Percentiles rank a stretch among this genome's conserved stretches.
Evolutionary conservation across 2,329 filamentous ascomycete species (phyloP).

Genomic region (Claviceps capensis): DNA sequence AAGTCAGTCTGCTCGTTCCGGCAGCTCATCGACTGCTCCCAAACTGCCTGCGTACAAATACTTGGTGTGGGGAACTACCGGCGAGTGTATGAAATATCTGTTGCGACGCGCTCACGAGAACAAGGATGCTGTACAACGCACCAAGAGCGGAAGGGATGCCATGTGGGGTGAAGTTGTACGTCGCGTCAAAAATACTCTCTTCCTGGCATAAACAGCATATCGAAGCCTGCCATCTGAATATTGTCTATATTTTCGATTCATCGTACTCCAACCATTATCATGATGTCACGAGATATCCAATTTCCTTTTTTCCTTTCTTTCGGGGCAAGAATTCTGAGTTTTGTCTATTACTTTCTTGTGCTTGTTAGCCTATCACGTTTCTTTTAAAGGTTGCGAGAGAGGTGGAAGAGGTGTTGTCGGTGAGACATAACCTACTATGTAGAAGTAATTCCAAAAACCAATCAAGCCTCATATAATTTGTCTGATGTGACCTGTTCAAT

Average conservation of each 20-base stretch:
- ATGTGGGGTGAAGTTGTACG: constrained; percentile 49
- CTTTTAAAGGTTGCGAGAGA: not conserved
- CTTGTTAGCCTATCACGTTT: not conserved
- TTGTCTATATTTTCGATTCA: not conserved
- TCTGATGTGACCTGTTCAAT: not conserved
- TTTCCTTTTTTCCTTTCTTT: not conserved
- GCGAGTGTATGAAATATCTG: constrained; percentile 79
- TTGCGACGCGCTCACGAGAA: constrained; percentile 53
- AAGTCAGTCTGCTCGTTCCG: constrained; percentile 16
- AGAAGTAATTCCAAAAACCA: too few species aligned
- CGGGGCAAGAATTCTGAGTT: too few species aligned
- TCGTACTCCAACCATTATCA: not conserved
- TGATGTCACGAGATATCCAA: not conserved
- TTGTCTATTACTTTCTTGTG: not conserved
- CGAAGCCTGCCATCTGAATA: not conserved
- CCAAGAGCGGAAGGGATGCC: constrained; percentile 45
- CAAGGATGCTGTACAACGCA: constrained; percentile 52
- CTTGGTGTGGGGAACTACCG: constrained; percentile 54
- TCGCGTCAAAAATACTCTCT: constrained; percentile 30
- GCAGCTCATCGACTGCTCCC: constrained; percentile 13
- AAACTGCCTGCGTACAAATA: constrained; percentile 55
- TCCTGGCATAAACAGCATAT: not conserved
- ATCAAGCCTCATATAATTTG: not conserved
- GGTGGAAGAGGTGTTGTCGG: not conserved
- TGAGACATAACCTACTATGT: constrained; percentile 1